These are phyloP conservation scores for Parietichytrium sp. DNA, from an alignment of 108 stramenopile genomes.

Conservation along the genomic window DNA sequence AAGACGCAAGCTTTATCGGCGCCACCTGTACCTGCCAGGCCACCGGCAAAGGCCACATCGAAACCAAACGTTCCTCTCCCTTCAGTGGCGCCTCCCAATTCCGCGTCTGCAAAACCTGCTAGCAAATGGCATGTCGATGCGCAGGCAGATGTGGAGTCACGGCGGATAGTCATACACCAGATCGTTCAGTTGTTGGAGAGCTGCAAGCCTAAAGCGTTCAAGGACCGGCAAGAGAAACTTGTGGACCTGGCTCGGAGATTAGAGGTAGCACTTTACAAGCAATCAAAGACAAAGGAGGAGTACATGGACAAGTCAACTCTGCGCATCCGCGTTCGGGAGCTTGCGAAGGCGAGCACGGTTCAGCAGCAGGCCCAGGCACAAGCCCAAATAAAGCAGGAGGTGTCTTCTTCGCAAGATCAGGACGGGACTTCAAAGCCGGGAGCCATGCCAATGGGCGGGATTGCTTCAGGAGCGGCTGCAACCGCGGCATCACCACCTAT, in stretches of 20 bases:
- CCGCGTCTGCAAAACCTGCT: too few species aligned
- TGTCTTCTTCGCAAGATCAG: too few species aligned
- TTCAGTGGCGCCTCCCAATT: too few species aligned
- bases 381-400: too few species aligned
- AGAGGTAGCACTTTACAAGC: constrained; percentile 86
- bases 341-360: constrained; percentile 80
- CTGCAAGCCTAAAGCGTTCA: constrained; percentile 80
- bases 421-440: too few species aligned
- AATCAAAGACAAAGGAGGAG: constrained; percentile 79
- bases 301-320: constrained; percentile 85
- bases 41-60: too few species aligned
- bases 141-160: constrained; percentile 26
- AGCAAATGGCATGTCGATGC: not conserved
- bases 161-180: constrained; percentile 22
- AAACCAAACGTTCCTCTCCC: too few species aligned
- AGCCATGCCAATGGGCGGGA: too few species aligned
- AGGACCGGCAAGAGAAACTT: constrained; percentile 87
- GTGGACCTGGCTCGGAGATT: constrained; percentile 91
- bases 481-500: not conserved
- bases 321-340: constrained; percentile 82
- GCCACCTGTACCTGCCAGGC: too few species aligned
- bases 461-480: not conserved
- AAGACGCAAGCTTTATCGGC: too few species aligned
- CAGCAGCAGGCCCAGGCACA: constrained; percentile 12
- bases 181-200: constrained; percentile 2